Evolutionary conservation across 495 filamentous ascomycete species (phyloP).

Genomic region (Penicillium flavigenum): DNA sequence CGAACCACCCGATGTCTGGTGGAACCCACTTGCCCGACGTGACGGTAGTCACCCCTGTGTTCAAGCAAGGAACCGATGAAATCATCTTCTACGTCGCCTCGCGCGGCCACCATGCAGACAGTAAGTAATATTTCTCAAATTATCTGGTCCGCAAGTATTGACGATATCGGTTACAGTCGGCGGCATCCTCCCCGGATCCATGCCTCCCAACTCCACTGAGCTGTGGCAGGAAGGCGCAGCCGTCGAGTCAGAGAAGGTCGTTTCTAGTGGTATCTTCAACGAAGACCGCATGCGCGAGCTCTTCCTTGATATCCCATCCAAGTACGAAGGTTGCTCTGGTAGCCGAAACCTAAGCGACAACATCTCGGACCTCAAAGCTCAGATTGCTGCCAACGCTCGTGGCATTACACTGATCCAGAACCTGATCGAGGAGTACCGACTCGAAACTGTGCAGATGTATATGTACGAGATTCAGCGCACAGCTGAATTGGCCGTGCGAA

Average conservation of each 20-base stretch:
- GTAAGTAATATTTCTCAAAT: too few relatives aligned
- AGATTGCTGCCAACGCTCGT: constrained; percentile 93
- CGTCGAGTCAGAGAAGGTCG: constrained; percentile 91
- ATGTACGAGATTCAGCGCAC: constrained; percentile 94
- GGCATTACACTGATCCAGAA: constrained; percentile 86
- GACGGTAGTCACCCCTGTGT: constrained; percentile 53
- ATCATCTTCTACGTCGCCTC: constrained; percentile 75
- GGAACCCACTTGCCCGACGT: constrained; percentile 90
- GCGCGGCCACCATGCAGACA: constrained; percentile 93
- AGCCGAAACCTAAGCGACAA: constrained; percentile 91
- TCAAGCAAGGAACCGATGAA: constrained; percentile 8
- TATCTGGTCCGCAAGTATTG: too few relatives aligned
- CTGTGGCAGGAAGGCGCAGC: constrained; percentile 92
- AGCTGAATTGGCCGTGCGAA: constrained; percentile 80
- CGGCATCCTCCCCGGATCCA: constrained; percentile 91
- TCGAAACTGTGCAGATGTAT: constrained; percentile 90
- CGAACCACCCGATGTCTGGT: constrained; percentile 93
- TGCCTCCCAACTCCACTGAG: constrained; percentile 93
- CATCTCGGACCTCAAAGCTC: constrained; percentile 92
- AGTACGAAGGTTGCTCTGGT: constrained; percentile 83
- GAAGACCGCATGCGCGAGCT: constrained; percentile 83
- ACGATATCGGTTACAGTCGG: constrained; percentile 49
- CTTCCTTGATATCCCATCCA: constrained; percentile 76
- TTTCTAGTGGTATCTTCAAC: constrained; percentile 85
- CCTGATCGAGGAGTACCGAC: constrained; percentile 86